Evolutionary conservation across 2,329 filamentous ascomycete species (phyloP).

Genomic region (Exserohilum rostratum): DNA sequence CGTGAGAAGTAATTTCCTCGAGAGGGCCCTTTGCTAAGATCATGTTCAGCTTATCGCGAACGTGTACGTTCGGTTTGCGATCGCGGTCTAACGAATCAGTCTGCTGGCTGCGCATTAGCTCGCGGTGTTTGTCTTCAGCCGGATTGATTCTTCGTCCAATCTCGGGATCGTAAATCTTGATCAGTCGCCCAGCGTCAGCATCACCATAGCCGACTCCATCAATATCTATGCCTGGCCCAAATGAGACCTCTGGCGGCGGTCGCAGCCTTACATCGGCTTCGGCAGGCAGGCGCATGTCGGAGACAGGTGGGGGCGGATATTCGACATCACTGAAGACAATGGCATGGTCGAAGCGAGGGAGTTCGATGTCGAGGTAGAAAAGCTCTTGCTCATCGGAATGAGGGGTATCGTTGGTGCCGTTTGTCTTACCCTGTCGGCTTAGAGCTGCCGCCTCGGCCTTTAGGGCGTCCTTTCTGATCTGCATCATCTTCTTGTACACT

Average conservation of each 20-base stretch:
- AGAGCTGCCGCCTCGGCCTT: slow-evolving; percentile 49
- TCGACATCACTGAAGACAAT: slow-evolving; percentile 95
- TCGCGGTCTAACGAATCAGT: slow-evolving; percentile 96
- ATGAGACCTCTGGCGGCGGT: slow-evolving; percentile 84
- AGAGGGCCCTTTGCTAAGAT: slow-evolving; percentile 94
- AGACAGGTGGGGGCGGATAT: slow-evolving; percentile 84
- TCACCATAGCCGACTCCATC: slow-evolving; percentile 62
- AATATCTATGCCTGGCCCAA: slow-evolving; percentile 85
- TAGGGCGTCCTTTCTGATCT: slow-evolving; percentile 55
- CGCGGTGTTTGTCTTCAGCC: slow-evolving; percentile 90
- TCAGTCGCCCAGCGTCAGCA: slow-evolving; percentile 65
- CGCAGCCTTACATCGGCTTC: slow-evolving; percentile 72
- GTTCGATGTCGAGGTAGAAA: slow-evolving; percentile 86
- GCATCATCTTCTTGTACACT: slow-evolving; percentile 89
- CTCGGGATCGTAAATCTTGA: slow-evolving; percentile 92
- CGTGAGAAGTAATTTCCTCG: slow-evolving; percentile 83
- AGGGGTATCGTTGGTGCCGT: slow-evolving; percentile 31
- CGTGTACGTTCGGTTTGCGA: slow-evolving; percentile 93
- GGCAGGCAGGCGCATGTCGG: slow-evolving; percentile 70
- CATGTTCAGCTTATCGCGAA: slow-evolving; percentile 87
- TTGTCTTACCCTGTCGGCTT: slow-evolving; percentile 30
- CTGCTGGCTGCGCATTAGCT: slow-evolving; percentile 87
- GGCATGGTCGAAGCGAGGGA: slow-evolving; percentile 93
- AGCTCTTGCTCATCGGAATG: slow-evolving; percentile 61
- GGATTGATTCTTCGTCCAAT: slow-evolving; percentile 89